A percentile compares a stretch with the other conserved stretches of the same genome.
These are phyloP conservation scores for Bipolaris gigantea DNA, from an alignment of 2,329 filamentous ascomycete species.

Conservation along the genomic window DNA sequence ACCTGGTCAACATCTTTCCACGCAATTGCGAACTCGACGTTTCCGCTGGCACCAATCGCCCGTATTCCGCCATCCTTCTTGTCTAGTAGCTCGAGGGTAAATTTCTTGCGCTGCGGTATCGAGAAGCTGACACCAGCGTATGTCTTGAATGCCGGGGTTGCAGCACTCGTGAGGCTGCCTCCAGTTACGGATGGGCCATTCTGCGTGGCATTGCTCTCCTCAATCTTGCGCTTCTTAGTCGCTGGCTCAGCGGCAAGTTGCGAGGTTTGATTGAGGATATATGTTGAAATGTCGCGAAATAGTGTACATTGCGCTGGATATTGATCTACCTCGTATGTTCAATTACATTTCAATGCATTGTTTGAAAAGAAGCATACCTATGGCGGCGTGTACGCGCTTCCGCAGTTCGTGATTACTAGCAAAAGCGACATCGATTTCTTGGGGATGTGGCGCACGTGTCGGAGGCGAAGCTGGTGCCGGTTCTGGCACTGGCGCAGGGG, in stretches of 20 bases:
- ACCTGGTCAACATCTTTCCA: slow-evolving; percentile 59
- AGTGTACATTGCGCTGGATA: slow-evolving; percentile 37
- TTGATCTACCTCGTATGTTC: slow-evolving; percentile 28
- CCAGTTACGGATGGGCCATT: slow-evolving; percentile 21
- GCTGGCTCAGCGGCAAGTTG: slow-evolving; percentile 31
- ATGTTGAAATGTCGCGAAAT: slow-evolving; percentile 44
- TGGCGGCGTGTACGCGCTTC: slow-evolving; percentile 44
- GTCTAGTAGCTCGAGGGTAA: slow-evolving; percentile 60
- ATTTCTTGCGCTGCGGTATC: slow-evolving; percentile 65
- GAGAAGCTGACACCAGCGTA: slow-evolving; percentile 60
- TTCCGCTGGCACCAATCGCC: slow-evolving; percentile 54
- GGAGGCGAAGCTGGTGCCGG: neutral
- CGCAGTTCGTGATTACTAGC: slow-evolving; percentile 39
- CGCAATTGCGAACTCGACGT: slow-evolving; percentile 57
- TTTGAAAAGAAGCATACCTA: slow-evolving; percentile 28
- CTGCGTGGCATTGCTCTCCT: slow-evolving; percentile 28
- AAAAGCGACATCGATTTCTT: slow-evolving; percentile 42
- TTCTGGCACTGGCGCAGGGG: slow-evolving; percentile 1
- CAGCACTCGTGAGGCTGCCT: slow-evolving; percentile 26
- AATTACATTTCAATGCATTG: neutral
- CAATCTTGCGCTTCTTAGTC: slow-evolving; percentile 46
- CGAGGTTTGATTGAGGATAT: slow-evolving; percentile 34
- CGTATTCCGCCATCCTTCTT: slow-evolving; percentile 49
- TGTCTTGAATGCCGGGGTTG: slow-evolving; percentile 33
- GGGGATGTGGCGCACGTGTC: slow-evolving; percentile 20